Conservation (phyloP, 2,329 filamentous ascomycete genomes). For the Corynespora cassiicola region DNA sequence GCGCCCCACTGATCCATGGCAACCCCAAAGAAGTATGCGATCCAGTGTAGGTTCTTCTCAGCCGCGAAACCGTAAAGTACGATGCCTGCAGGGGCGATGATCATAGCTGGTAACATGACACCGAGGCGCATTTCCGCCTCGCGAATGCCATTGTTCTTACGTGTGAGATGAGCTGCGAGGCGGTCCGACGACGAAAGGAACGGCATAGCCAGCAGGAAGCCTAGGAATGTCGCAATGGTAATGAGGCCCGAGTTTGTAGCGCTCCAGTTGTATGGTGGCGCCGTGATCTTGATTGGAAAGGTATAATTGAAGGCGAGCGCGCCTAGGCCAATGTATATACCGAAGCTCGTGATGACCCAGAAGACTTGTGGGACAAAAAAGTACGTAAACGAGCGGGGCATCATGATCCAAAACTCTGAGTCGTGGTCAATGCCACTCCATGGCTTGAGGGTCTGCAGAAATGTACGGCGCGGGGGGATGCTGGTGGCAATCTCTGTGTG, state of each 20-base stretch:
- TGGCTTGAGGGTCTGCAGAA: constrained; percentile 35
- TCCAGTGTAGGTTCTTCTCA: constrained; percentile 40
- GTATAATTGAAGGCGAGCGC: constrained; percentile 49
- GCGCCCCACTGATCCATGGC: constrained; percentile 42
- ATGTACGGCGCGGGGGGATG: constrained; percentile 33
- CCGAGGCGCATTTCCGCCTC: constrained; percentile 63
- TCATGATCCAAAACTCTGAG: constrained; percentile 44
- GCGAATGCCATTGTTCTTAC: constrained; percentile 58
- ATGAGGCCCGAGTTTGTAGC: constrained; percentile 34
- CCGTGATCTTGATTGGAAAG: constrained; percentile 42
- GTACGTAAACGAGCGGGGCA: constrained; percentile 41
- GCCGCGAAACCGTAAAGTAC: constrained; percentile 45
- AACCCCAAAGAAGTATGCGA: constrained; percentile 47
- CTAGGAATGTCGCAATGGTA: constrained; percentile 43
- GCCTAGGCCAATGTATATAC: constrained; percentile 47
- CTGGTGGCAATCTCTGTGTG: constrained; percentile 29
- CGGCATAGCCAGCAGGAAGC: constrained; percentile 41
- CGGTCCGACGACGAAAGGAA: constrained; percentile 53
- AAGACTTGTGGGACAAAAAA: constrained; percentile 45
- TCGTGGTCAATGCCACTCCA: constrained; percentile 42
- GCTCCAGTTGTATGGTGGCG: constrained; percentile 41
- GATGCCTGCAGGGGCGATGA: constrained; percentile 43
- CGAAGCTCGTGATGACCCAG: constrained; percentile 46
- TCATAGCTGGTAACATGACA: constrained; percentile 41
- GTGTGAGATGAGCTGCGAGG: constrained; percentile 58